Conservation (phyloP, 768 basidiomycete species). For the Mycena indigotica region DNA sequence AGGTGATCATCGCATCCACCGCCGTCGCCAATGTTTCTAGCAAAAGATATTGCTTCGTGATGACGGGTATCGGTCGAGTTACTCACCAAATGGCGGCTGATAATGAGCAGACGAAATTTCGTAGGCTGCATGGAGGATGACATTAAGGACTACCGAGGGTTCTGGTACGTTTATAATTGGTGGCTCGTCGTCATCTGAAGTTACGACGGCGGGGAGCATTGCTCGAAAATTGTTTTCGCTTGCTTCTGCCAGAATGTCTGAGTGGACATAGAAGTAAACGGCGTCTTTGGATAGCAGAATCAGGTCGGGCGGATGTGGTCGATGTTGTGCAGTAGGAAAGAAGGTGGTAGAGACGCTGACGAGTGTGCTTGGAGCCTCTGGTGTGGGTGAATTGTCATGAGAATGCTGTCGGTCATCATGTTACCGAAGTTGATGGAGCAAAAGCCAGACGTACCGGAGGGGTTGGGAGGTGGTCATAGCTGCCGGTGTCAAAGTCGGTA, state of each 20-base stretch:
- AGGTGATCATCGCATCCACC: conserved; percentile 56
- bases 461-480: conserved; percentile 55
- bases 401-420: conserved; percentile 39
- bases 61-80: background rate
- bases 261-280: conserved; percentile 85
- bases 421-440: conserved; percentile 3
- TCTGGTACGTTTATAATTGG: conserved; percentile 64
- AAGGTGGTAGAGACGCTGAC: conserved; percentile 86
- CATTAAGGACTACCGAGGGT: conserved; percentile 63
- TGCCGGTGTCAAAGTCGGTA: conserved; percentile 18
- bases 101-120: conserved; percentile 75
- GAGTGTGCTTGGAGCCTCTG: conserved; percentile 39
- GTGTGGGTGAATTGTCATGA: conserved; percentile 46
- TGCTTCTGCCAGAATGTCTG: conserved; percentile 52
- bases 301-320: conserved; percentile 59
- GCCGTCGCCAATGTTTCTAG: conserved; percentile 54
- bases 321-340: conserved; percentile 66
- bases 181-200: conserved; percentile 42
- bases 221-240: conserved; percentile 69
- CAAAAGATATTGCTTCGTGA: background rate
- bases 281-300: conserved; percentile 71
- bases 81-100: conserved; percentile 53
- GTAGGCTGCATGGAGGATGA: conserved; percentile 74
- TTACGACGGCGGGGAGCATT: conserved; percentile 51
- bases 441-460: conserved; percentile 54